Percentiles rank a stretch among this genome's conserved stretches.
Conservation (phyloP, 106 monocot genomes). For the Iris macrosiphon region DNA sequence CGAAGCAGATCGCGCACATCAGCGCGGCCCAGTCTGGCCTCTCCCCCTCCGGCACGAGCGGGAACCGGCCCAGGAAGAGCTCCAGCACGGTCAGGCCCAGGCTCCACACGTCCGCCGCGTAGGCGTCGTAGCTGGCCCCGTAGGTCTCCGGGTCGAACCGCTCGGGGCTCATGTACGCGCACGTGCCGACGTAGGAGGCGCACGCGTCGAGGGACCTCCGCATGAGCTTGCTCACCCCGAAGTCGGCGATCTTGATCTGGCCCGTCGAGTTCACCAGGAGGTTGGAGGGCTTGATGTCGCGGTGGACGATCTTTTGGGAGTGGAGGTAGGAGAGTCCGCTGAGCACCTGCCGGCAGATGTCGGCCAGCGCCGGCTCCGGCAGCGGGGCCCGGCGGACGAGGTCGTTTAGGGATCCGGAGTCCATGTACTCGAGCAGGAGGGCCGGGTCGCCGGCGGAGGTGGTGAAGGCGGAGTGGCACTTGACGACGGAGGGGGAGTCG, state of each 20-base stretch:
- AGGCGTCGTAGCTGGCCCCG: slow-evolving; percentile 53
- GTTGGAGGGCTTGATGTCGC: slow-evolving; percentile 51
- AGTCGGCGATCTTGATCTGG: slow-evolving; percentile 76
- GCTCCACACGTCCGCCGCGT: slow-evolving; percentile 85
- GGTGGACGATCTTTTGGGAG: slow-evolving; percentile 44
- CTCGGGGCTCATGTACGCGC: slow-evolving; percentile 92
- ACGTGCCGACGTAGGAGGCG: slow-evolving; percentile 67
- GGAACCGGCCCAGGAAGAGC: slow-evolving; percentile 56
- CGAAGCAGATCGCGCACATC: slow-evolving; percentile 95
- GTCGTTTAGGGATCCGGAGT: slow-evolving; percentile 30
- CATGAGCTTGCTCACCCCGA: slow-evolving; percentile 62
- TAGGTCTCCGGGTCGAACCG: slow-evolving; percentile 60
- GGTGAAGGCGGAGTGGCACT: slow-evolving; percentile 28
- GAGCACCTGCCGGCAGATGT: slow-evolving; percentile 42
- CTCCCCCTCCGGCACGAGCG: slow-evolving; percentile 62
- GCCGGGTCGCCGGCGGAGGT: slow-evolving; percentile 34
- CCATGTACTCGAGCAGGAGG: slow-evolving; percentile 45
- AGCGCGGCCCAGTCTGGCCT: slow-evolving; percentile 82
- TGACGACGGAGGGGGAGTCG: slow-evolving; percentile 43
- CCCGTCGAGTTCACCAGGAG: slow-evolving; percentile 36
- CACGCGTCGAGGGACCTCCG: slow-evolving; percentile 40
- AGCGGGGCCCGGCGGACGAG: slow-evolving; percentile 4
- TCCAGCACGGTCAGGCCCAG: slow-evolving; percentile 65
- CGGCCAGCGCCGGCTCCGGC: slow-evolving; percentile 46
- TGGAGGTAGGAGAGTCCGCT: slow-evolving; percentile 56